phyloP scores from a whole-genome alignment of 768 basidiomycete species.

The Collybia nuda region DNA sequence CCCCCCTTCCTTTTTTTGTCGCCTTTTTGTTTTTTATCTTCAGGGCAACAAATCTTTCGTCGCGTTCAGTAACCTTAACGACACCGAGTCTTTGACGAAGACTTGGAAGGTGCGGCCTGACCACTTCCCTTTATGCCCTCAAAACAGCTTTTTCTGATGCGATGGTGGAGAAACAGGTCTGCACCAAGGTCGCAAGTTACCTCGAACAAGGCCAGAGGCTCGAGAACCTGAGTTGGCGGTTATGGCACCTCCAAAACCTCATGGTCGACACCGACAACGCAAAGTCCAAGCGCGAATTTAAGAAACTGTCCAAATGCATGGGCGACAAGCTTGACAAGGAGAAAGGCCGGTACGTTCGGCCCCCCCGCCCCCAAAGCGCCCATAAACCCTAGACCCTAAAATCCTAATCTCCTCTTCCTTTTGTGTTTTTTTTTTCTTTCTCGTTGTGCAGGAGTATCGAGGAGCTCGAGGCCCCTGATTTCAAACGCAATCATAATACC shows the following conservation, averaged over 20 bases:
- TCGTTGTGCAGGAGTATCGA: constrained; percentile 64
- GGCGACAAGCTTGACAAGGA: constrained; percentile 92
- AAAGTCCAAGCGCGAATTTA: constrained; percentile 86
- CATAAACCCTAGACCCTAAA: constrained; percentile 32
- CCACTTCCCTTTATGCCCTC: no score
- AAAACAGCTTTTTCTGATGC: no score
- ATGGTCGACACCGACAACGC: constrained; percentile 92
- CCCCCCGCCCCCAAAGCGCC: constrained; percentile 8
- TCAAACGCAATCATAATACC: constrained; percentile 74
- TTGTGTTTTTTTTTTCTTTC: constrained; percentile 1
- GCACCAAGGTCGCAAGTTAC: constrained; percentile 87
- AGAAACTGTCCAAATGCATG: constrained; percentile 86
- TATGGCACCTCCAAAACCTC: constrained; percentile 90
- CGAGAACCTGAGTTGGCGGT: constrained; percentile 89
- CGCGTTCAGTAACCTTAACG: constrained; percentile 86
- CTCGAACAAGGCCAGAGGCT: constrained; percentile 90
- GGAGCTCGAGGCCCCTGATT: constrained; percentile 82
- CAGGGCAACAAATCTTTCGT: constrained; percentile 96
- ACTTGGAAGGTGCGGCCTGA: constrained; percentile 82
- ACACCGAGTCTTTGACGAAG: constrained; percentile 81
- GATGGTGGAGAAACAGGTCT: no score
- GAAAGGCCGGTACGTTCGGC: constrained; percentile 72
- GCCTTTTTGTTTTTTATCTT: constrained; percentile 8
- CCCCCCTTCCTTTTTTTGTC: constrained; percentile 1
- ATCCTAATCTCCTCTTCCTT: constrained; percentile 11